A percentile compares a stretch with the other conserved stretches of the same genome.
phyloP scores from a whole-genome alignment of 768 basidiomycete genomes.

The Nidularia sp. region DNA sequence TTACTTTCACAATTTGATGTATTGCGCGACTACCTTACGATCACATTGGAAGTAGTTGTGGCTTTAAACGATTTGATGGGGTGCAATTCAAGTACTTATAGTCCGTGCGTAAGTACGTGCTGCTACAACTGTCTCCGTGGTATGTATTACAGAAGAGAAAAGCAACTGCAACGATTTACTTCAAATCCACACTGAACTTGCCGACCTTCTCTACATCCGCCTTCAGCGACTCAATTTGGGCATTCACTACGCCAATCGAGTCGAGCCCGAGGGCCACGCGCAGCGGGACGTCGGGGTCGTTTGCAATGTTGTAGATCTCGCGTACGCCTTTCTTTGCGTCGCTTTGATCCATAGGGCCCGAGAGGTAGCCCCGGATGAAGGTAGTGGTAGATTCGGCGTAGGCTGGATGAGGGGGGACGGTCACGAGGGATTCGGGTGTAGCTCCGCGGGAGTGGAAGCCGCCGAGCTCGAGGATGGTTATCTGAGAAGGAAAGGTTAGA shows the following conservation, averaged over 20 bases:
- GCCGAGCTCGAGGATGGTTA: neutral
- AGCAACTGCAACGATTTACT: too few species aligned
- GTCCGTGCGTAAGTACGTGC: too few species aligned
- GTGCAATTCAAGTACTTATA: too few species aligned
- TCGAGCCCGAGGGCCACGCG: neutral
- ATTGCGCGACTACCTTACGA: too few species aligned
- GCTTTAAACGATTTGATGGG: too few species aligned
- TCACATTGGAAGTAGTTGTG: too few species aligned
- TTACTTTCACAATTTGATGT: too few species aligned
- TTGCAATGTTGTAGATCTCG: neutral
- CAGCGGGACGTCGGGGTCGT: neutral
- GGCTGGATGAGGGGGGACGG: neutral
- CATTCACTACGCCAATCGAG: neutral
- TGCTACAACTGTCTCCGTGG: too few species aligned
- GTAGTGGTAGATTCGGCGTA: neutral
- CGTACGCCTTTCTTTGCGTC: neutral
- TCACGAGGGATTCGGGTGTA: neutral
- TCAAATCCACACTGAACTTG: too few species aligned
- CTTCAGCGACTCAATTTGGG: neutral
- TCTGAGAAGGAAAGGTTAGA: neutral
- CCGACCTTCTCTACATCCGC: neutral
- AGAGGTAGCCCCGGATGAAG: neutral
- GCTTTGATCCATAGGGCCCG: neutral
- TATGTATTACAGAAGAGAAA: too few species aligned
- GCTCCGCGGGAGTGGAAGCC: neutral